Conservation (phyloP, 192 early-diverging fungal species). For the Chytriomyces hyalinus region DNA sequence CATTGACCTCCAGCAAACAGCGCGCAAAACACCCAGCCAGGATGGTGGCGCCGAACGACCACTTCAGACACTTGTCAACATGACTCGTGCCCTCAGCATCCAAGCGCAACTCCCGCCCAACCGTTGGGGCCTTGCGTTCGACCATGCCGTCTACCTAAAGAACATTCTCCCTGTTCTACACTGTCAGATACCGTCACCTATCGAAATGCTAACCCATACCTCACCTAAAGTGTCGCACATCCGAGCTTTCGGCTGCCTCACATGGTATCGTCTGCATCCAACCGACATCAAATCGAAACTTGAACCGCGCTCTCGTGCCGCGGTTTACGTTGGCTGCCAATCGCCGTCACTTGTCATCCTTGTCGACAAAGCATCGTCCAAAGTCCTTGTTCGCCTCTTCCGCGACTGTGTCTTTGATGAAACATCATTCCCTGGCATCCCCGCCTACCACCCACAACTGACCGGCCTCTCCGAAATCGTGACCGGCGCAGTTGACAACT, state of each 20-base stretch:
- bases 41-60: conserved; percentile 17
- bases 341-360: neutral
- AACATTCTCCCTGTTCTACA: conserved; percentile 5
- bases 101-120: neutral
- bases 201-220: neutral
- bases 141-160: neutral
- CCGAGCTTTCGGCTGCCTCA: neutral
- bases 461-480: neutral
- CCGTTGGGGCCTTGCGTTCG: conserved; percentile 3
- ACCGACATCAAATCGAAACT: conserved; percentile 1
- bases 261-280: neutral
- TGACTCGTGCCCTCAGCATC: neutral
- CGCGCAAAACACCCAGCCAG: neutral
- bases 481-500: neutral
- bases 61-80: conserved; percentile 3
- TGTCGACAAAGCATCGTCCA: neutral
- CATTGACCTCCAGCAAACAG: conserved; percentile 6
- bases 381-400: neutral
- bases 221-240: conserved; percentile 3
- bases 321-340: neutral
- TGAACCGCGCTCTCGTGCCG: neutral
- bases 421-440: neutral
- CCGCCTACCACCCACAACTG: neutral
- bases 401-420: too few relatives aligned
- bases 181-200: neutral